Evolutionary conservation across 2,329 filamentous ascomycete genomes (phyloP), one percentile per base, ranked within the genome.

Genomic region (Colletotrichum sidae): DNA sequence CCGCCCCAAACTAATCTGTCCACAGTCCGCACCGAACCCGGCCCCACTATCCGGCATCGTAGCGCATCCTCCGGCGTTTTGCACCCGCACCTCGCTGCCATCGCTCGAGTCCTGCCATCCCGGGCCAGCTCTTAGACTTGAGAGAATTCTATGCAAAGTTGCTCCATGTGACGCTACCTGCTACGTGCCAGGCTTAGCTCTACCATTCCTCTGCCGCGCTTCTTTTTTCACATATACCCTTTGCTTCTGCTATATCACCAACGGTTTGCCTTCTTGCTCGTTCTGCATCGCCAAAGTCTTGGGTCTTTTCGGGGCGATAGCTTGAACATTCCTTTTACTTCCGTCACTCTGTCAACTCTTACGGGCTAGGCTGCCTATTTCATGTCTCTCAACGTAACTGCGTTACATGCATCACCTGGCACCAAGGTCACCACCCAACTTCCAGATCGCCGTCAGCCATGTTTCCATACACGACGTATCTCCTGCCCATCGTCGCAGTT

Each of bases 371-470:
- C 25, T 25, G 25, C 25, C 25, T 9, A 47, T 13, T 25, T 44
- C 15, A 8, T n/a, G 12, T 35, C 45, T 15, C 34, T 60, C 61
- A 65, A 25, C 25, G 25, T 25, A 25, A 1, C 25, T 25, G 25
- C 50, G 25, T 58, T 45, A 55, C 25, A 37, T 9, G 11, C 17
- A 25, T 39, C 44, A 25, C 7, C 38, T 41, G 25, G 33, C 37
- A 45, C 56, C 56, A 35, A 65, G 51, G 49, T 33, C 51, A 34
- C 35, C 45, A 55, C 56, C 56, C 49, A 50, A 39, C 15, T 60
- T 55, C 61, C 34, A 65, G 50, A 44, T 58, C 46, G 37, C 52
- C 39, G 25, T 41, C 39, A 38, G 15, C 33, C 59, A 65, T 65
- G 61, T 37, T 50, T 39, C 50, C 55, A 37, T 38, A 44, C 34